Conservation (phyloP, 129 eudicot species). For the Erigeron canadensis region DNA sequence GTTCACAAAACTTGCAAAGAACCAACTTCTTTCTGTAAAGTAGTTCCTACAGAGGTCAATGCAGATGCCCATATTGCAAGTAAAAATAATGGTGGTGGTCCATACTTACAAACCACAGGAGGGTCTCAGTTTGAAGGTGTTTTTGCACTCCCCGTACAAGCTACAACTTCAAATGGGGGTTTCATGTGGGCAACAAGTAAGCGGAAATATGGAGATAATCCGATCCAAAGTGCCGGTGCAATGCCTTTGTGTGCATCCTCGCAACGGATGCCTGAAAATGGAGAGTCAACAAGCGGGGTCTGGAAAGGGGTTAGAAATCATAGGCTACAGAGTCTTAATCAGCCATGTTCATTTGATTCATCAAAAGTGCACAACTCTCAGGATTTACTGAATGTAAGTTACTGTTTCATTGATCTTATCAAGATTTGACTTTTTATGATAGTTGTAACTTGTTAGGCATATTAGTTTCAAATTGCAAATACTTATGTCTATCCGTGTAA, state of each 20-base stretch:
- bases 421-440: not conserved
- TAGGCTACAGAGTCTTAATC: slow-evolving; percentile 20
- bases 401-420: not conserved
- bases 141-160: slow-evolving; percentile 41
- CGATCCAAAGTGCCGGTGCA: slow-evolving; percentile 23
- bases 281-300: slow-evolving; percentile 28
- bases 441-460: not conserved
- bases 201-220: slow-evolving; percentile 36
- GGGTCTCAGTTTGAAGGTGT: slow-evolving; percentile 49
- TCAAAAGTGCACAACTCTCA: slow-evolving; percentile 37
- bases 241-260: slow-evolving; percentile 17
- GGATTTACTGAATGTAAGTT: slow-evolving; percentile 48
- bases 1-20: slow-evolving; percentile 48
- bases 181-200: slow-evolving; percentile 57
- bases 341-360: slow-evolving; percentile 38
- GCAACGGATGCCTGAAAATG: slow-evolving; percentile 24
- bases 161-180: slow-evolving; percentile 52
- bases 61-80: slow-evolving; percentile 28
- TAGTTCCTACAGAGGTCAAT: slow-evolving; percentile 49
- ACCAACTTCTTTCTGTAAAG: slow-evolving; percentile 39
- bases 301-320: slow-evolving; percentile 26
- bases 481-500: not conserved
- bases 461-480: not conserved
- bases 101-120: slow-evolving; percentile 43
- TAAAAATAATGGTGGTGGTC: slow-evolving; percentile 27